These are phyloP conservation scores for Uncinocarpus reesii DNA, from an alignment of 2,329 filamentous ascomycete genomes.

Conservation along the genomic window DNA sequence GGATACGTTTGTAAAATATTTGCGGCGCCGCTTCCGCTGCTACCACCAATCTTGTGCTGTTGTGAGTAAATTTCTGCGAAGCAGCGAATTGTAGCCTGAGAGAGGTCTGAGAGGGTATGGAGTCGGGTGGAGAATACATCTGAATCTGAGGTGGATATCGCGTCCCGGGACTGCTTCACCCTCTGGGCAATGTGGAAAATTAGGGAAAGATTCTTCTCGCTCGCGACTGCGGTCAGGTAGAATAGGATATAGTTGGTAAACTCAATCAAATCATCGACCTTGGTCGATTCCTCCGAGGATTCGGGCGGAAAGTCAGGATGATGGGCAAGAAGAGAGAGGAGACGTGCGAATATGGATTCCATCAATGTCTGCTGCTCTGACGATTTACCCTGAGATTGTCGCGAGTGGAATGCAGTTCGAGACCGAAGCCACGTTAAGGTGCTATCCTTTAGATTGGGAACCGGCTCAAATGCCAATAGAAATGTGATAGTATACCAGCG, in stretches of 20 bases:
- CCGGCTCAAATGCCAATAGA: constrained; percentile 82
- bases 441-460: constrained; percentile 58
- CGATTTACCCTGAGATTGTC: constrained; percentile 32
- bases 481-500: constrained; percentile 88
- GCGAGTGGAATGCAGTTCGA: constrained; percentile 56
- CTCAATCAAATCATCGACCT: constrained; percentile 56
- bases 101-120: constrained; percentile 78
- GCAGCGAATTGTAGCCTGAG: constrained; percentile 68
- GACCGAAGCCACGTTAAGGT: constrained; percentile 85
- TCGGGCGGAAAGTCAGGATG: constrained; percentile 67
- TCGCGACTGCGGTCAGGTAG: constrained; percentile 73
- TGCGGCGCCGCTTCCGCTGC: constrained; percentile 25
- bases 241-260: constrained; percentile 84
- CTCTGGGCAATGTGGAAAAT: constrained; percentile 89
- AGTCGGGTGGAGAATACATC: constrained; percentile 42
- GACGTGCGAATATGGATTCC: constrained; percentile 69
- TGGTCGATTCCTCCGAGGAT: constrained; percentile 32
- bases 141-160: constrained; percentile 48
- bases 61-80: constrained; percentile 82
- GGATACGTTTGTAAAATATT: constrained; percentile 68
- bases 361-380: constrained; percentile 52
- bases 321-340: constrained; percentile 81
- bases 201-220: constrained; percentile 73
- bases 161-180: constrained; percentile 81
- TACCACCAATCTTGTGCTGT: constrained; percentile 40